phyloP scores from a whole-genome alignment of 1,284 basidiomycete genomes.

The Fomes fomentarius region DNA sequence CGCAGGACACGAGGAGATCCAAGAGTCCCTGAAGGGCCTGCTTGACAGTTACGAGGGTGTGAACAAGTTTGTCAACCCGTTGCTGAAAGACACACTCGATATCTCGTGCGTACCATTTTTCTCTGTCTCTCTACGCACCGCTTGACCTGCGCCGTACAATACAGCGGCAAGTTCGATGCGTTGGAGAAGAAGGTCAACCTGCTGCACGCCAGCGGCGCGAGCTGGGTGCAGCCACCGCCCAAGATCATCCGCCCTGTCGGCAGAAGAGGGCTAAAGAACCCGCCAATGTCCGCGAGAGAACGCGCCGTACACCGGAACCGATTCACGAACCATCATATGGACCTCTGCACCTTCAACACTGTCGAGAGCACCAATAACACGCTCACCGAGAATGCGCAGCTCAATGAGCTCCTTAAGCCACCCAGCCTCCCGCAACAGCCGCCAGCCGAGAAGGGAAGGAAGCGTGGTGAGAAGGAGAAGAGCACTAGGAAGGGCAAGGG shows the following conservation, averaged over 20 bases:
- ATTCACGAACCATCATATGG: too few species aligned
- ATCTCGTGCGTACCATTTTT: too few species aligned
- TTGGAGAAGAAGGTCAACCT: neutral
- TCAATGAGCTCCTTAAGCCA: neutral
- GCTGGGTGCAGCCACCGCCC: neutral
- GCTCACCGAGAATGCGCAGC: neutral
- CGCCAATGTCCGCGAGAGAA: constrained; percentile 8
- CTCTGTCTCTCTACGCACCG: too few species aligned
- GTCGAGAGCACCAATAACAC: neutral
- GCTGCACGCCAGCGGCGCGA: neutral
- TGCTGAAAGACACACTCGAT: too few species aligned
- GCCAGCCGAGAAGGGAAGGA: neutral
- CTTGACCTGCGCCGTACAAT: too few species aligned
- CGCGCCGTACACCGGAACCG: neutral
- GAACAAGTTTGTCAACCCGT: neutral
- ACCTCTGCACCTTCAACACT: neutral
- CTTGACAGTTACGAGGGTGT: constrained; percentile 10
- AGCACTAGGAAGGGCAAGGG: neutral
- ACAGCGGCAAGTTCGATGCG: neutral
- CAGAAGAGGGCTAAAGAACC: neutral
- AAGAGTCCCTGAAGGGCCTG: constrained; percentile 2
- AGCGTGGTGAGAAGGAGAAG: neutral
- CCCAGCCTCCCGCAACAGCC: neutral
- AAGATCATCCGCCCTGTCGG: neutral
- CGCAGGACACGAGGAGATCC: constrained; percentile 2